Evolutionary conservation across 257 asterid species (phyloP).

Genomic region (Eucommia ulmoides): DNA sequence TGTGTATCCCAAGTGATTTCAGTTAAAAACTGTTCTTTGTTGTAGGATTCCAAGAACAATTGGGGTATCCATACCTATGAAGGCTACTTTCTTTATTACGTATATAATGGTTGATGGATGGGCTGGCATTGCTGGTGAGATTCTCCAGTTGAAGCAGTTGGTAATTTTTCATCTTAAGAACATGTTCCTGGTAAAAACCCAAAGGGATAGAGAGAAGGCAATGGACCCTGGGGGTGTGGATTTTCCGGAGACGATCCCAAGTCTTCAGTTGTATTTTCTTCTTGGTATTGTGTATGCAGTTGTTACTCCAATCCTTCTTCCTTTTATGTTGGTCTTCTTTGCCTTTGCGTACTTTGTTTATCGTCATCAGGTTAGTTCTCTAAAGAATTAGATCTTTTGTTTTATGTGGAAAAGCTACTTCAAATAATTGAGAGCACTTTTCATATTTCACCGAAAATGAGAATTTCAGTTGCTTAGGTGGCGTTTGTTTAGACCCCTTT

Average conservation of each 20-base stretch:
- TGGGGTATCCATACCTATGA: slow-evolving; percentile 97
- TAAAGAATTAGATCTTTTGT: no score
- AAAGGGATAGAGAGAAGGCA: slow-evolving; percentile 77
- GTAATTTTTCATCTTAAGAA: slow-evolving; percentile 80
- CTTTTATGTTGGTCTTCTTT: slow-evolving; percentile 80
- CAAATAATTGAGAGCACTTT: no score
- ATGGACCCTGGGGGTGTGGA: slow-evolving; percentile 81
- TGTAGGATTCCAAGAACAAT: slow-evolving; percentile 88
- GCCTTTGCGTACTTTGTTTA: slow-evolving; percentile 85
- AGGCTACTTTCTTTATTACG: slow-evolving; percentile 92
- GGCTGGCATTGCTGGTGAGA: slow-evolving; percentile 91
- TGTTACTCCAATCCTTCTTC: slow-evolving; percentile 92
- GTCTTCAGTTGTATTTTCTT: slow-evolving; percentile 81
- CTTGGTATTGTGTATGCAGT: slow-evolving; percentile 84
- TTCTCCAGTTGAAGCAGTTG: slow-evolving; percentile 61
- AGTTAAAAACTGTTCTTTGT: slow-evolving; percentile 8
- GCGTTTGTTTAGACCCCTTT: no score
- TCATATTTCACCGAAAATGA: no score
- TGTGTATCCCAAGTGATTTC: no score
- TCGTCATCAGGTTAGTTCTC: slow-evolving; percentile 77
- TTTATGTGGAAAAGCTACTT: no score
- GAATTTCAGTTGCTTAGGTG: no score
- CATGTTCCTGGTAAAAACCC: slow-evolving; percentile 81
- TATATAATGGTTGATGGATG: slow-evolving; percentile 95
- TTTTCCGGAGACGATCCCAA: slow-evolving; percentile 68